phyloP scores from a whole-genome alignment of 805 yeast species.

The Ogataea nakhonphanomensis region DNA sequence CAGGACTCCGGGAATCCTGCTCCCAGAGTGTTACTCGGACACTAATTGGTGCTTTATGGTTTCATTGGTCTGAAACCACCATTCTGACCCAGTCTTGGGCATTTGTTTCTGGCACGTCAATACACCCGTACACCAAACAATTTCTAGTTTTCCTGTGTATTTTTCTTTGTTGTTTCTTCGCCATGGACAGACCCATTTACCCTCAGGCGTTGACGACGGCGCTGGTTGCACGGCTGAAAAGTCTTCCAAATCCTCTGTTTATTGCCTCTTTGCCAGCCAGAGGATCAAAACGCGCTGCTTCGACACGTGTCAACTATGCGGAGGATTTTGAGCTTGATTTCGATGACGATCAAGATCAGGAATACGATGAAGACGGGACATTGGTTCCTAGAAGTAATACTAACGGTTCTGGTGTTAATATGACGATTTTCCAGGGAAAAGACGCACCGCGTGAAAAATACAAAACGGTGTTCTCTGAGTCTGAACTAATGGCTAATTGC shows the following conservation, averaged over 20 bases:
- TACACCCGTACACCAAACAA: neutral
- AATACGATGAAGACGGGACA: slow-evolving; percentile 46
- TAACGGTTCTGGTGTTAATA: slow-evolving; percentile 18
- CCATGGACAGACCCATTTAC: slow-evolving; percentile 30
- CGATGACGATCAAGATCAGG: slow-evolving; percentile 29
- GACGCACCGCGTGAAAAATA: slow-evolving; percentile 41
- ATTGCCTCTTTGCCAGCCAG: slow-evolving; percentile 74
- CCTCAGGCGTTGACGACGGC: slow-evolving; percentile 85
- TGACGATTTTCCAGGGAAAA: slow-evolving; percentile 35
- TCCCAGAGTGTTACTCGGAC: too few relatives aligned
- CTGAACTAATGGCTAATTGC: slow-evolving; percentile 33
- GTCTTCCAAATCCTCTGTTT: slow-evolving; percentile 69
- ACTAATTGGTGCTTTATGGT: too few relatives aligned
- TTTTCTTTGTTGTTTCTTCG: slow-evolving; percentile 1
- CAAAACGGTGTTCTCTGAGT: slow-evolving; percentile 29
- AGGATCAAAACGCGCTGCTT: slow-evolving; percentile 66
- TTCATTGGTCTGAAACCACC: too few relatives aligned
- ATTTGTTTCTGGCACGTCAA: too few relatives aligned
- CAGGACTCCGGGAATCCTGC: too few relatives aligned
- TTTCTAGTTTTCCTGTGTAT: neutral
- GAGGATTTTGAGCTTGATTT: slow-evolving; percentile 64
- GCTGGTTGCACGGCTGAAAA: slow-evolving; percentile 65
- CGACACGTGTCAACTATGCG: slow-evolving; percentile 70
- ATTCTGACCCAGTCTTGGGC: too few relatives aligned
- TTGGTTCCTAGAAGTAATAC: slow-evolving; percentile 42